Base-by-base conservation (phyloP, 495 filamentous ascomycete species). In the Glonium stellatum region DNA sequence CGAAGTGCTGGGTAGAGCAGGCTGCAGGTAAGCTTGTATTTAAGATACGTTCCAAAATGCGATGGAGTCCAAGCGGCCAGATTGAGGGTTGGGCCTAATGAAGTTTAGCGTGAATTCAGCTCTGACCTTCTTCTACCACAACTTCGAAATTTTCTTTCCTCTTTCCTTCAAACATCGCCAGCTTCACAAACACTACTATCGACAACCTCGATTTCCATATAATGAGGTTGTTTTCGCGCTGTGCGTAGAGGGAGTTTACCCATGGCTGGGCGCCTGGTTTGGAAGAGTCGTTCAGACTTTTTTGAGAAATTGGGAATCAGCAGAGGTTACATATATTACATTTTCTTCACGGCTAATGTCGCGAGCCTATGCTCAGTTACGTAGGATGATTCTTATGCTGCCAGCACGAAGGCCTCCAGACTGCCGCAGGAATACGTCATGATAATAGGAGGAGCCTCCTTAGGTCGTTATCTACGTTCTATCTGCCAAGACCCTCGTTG, bases 201-300 rank as follows among this genome's bases (percentile, higher is more conserved):
- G 78, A 75, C 84, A 83, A 71, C 75, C 78, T 81, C 53, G 67
- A 73, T 70, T 53, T 69, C 60, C 65, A 67, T 52, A 72, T 80
- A 75, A 71, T 69, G 75, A 76, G 73, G 72, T 73, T 84, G 84
- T 83, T 85, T 82, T 85, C 78, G 80, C 77, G 79, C 84, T 87
- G 82, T 70, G 84, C 86, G 84, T 70, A 88, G 83, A 88, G 59
- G 22, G 67, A 72, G 75, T 58, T 65, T 69, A 80, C 86, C 84
- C 82, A 81, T 87, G 77, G 84, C 86, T 89, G 86, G 86, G 86
- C 86, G 84, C 86, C 84, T 80, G 80, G 73, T 71, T 82, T 87
- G 78, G 83, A 88, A 80, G 79, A 74, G 79, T 82, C 82, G 74
- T 87, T 80, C 73, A 70, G 81, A 79, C 75, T 76, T 81, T 78